Base-by-base conservation (phyloP, 345 rosid species). In the Dimocarpus longan region DNA sequence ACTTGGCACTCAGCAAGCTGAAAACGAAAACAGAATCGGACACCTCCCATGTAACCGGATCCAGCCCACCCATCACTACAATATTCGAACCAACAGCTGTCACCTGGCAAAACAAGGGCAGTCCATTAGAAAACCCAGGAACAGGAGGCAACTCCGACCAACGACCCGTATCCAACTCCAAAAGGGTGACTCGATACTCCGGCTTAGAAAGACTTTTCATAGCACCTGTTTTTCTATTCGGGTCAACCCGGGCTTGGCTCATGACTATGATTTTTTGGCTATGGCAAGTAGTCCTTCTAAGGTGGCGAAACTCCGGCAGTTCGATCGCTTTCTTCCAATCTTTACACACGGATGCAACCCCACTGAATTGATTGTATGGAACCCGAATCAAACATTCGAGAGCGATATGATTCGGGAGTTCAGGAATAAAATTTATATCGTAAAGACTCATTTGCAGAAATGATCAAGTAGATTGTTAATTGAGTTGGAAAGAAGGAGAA, bases 41-140 rank as follows among this genome's bases (percentile, higher is more conserved):
- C 16, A 85, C 84, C 80, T 88, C 91, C 91, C 91, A 95, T 8
- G 88, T 89, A 21, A 65, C 84, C 48, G 90, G 93, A 75, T 93
- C 89, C 78, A 92, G 72, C 87, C 99, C 99, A 10, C 98, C 99
- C 80, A 93, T 52, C 43, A 90, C 86, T n/a, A 93, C 84, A 74
- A 95, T 87, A 54, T 88, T 87, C 79, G 89, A 85, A 43, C 97
- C 95, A 28, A 85, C 88, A 0, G 90, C 80, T 0, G 80, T 90
- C 12, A 95, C 15, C 64, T 77, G 89, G 71, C 97, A 91, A 37
- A 90, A 95, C 89, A 90, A 66, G 10, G 96, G 98, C 64, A 92
- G 69, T 18, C 91, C 91, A 15, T 72, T 46, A 16, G 87, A 19
- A 68, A 78, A 83, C 59, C 81, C 89, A 4, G 93, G 92, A 48